Conservation (phyloP, 2,329 filamentous ascomycete genomes). For the Lachnellula hyalina region DNA sequence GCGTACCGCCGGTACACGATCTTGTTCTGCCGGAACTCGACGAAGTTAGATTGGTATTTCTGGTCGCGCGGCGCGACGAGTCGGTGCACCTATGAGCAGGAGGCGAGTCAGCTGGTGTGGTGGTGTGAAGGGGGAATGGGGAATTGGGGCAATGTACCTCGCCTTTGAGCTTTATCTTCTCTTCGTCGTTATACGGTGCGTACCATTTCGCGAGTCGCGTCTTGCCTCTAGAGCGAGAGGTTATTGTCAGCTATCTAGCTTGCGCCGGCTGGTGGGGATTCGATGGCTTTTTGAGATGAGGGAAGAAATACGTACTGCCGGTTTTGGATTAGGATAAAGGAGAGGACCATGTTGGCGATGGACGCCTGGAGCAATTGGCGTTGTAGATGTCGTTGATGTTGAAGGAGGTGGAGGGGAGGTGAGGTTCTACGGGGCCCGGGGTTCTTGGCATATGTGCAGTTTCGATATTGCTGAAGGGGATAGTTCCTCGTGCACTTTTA, state of each 20-base stretch:
- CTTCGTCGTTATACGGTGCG: conserved; percentile 94
- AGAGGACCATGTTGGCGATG: conserved; percentile 50
- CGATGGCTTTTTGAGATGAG: too few relatives aligned
- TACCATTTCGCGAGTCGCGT: conserved; percentile 99
- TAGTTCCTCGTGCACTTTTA: too few relatives aligned
- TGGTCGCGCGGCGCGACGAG: conserved; percentile 96
- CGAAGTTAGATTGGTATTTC: conserved; percentile 99
- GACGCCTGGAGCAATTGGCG: neutral
- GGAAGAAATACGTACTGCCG: conserved; percentile 56
- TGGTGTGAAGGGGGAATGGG: neutral
- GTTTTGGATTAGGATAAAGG: conserved; percentile 87
- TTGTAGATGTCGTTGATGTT: neutral
- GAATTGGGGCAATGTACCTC: conserved; percentile 51
- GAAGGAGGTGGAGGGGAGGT: neutral
- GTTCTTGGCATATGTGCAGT: neutral
- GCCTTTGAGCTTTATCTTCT: conserved; percentile 98
- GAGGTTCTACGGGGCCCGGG: conserved; percentile 1
- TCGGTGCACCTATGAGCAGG: conserved; percentile 70
- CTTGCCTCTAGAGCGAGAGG: conserved; percentile 66
- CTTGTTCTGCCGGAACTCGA: conserved; percentile 92
- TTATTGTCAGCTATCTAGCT: conserved; percentile 9
- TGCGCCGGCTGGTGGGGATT: neutral
- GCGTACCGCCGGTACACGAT: conserved; percentile 97
- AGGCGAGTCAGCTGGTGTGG: neutral
- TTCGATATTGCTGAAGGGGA: neutral